Evolutionary conservation across 768 basidiomycete genomes (phyloP), one percentile per base, ranked within the genome.

Genomic region (Suillus weaverae): DNA sequence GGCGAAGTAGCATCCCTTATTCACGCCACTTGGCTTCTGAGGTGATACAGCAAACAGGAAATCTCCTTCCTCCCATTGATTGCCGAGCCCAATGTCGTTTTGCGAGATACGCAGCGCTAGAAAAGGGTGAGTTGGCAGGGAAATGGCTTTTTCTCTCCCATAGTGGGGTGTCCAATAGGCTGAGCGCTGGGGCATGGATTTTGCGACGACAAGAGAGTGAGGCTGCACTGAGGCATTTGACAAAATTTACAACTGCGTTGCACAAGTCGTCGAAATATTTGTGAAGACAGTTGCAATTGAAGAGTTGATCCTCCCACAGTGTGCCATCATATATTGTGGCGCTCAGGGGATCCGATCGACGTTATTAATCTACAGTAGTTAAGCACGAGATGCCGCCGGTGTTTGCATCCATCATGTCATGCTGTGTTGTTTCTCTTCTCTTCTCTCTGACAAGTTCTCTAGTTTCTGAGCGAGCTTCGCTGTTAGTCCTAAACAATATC

Each of bases 41-140:
- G 16, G 50, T 30, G 50, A 53, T 9, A 32, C 7, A 30, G 10
- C 30, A 20, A 53, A 32, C 16, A 53, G 8, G 30, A 30, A 16
- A 2, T 51, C 7, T 51, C 50, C 30, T 8, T 51, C 3, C 1
- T 2, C 0, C 13, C 7, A 16, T 3, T 26, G 0, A 4, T 10
- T 6, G 2, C 26, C 0, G 4, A 6, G 9, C 4, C 62, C 53
- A 14, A 63, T 32, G 36, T 59, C 32, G 5, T 14, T 30, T 13
- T 2, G 53, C n/a, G 62, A 38, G 7, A 63, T 32, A 4, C 62
- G 62, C 35, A 63, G 32, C 11, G 53, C 62, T 30, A 56, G n/a
- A 30, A 63, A 62, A 8, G 38, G 38, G 18, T 13, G 53, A n/a
- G 53, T 57, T 22, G 20, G 2, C 14, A 56, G 41, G 22, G 26